Evolutionary conservation across 2,329 filamentous ascomycete genomes (phyloP).

Genomic region (Didymosphaeria variabile): DNA sequence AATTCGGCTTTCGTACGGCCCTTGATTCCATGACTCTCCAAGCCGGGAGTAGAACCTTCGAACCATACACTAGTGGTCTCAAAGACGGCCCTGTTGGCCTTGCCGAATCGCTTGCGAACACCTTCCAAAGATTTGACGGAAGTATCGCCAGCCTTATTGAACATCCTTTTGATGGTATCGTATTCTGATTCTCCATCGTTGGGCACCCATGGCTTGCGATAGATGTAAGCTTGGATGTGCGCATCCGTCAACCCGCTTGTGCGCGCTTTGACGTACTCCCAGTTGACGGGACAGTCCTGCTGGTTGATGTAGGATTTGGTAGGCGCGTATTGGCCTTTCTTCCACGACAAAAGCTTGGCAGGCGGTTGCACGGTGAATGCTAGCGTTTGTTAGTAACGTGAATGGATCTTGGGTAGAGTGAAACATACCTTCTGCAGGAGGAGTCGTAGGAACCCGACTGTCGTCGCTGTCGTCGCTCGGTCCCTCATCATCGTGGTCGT

Average conservation of each 20-base stretch:
- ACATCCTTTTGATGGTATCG: background rate
- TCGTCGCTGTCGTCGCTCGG: too few species aligned
- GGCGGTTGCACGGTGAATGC: constrained; percentile 4
- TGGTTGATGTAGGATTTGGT: background rate
- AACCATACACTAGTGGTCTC: constrained; percentile 25
- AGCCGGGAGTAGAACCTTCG: constrained; percentile 10
- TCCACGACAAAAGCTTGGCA: background rate
- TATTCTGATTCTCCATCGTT: background rate
- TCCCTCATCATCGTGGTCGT: too few species aligned
- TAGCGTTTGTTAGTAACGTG: background rate
- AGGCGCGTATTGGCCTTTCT: background rate
- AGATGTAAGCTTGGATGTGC: constrained; percentile 4
- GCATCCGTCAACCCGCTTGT: background rate
- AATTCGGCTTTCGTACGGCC: background rate
- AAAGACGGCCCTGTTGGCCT: constrained; percentile 20
- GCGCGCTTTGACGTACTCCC: constrained; percentile 5
- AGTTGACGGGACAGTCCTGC: constrained; percentile 7
- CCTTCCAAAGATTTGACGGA: constrained; percentile 10
- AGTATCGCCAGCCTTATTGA: background rate
- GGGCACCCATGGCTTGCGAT: constrained; percentile 12
- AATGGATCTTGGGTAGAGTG: background rate
- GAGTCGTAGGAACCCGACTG: background rate
- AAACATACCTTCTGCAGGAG: background rate
- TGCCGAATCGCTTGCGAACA: constrained; percentile 23
- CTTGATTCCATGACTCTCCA: constrained; percentile 13